Conservation (phyloP, 257 asterid genomes). For the Nicotiana benthamiana region DNA sequence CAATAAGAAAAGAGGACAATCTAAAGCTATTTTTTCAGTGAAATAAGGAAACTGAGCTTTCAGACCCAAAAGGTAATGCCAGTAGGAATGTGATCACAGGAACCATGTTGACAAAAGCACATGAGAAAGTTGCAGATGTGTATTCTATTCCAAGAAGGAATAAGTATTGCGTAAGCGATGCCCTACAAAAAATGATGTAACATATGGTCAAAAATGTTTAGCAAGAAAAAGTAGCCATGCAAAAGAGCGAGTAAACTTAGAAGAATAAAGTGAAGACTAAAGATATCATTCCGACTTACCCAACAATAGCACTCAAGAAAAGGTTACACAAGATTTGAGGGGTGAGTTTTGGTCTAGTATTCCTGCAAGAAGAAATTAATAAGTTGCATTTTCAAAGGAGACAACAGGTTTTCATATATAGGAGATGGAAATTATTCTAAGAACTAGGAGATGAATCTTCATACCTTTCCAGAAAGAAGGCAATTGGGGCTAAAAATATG, state of each 20-base stretch:
- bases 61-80: constrained; percentile 74
- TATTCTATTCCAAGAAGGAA: constrained; percentile 72
- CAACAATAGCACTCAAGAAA: constrained; percentile 62
- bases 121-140: constrained; percentile 73
- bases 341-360: constrained; percentile 62
- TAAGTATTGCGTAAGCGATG: constrained; percentile 61
- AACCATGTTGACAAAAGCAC: constrained; percentile 70
- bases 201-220: background rate
- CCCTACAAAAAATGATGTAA: constrained; percentile 31
- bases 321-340: constrained; percentile 34
- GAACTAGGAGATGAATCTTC: background rate
- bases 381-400: background rate
- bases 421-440: background rate
- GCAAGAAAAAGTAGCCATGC: background rate
- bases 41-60: background rate
- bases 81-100: constrained; percentile 54
- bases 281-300: constrained; percentile 31
- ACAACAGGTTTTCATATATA: background rate
- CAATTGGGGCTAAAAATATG: constrained; percentile 49
- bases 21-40: background rate
- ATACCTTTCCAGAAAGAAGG: constrained; percentile 62
- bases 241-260: background rate
- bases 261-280: background rate
- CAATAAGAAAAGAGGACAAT: background rate
- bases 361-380: constrained; percentile 36